Evolutionary conservation across 192 early-diverging fungal species (phyloP), one percentile per base, ranked within the genome.

Genomic region (Dissophora globulifera): DNA sequence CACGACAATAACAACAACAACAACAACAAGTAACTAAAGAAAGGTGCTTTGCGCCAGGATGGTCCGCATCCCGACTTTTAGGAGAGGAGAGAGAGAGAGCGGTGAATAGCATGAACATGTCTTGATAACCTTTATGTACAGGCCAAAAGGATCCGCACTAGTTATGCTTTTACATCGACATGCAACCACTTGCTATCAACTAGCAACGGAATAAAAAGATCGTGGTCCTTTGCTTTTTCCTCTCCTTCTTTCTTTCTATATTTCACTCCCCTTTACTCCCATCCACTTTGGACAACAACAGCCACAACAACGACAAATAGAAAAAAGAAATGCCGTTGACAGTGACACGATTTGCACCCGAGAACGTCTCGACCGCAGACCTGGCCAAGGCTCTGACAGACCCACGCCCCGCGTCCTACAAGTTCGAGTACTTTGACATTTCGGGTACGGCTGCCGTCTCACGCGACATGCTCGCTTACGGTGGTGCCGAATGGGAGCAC

Each of bases 321-420:
- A 23, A 13, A 43, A 43, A 3, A 60, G 49, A 26, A 13, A 71
- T 71, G 69, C 43, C 43, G 15, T 29, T 57, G 33, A 71, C 69
- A 0, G 33, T 62, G 1, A 45, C 54, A 41, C 27, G 47, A 29
- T 63, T 71, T 19, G 43, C 52, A 56, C 60, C 69, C 8, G 59
- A 66, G 63, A 22, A 38, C 76, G 20, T 79, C 83, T 67, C 81
- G 51, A 62, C 61, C 0, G 40, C 54, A 25, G 70, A 65, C 19
- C 22, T 64, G 12, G 33, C 55, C 53, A 74, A 65, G 32, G 54
- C 42, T 1, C 22, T 74, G 1, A n/a, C 59, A 35, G 58, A 61
- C 32, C 23, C 22, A 3, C 25, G 11, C 7, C 53, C 60, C 12
- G 40, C 31, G 3, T 51, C 62, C 38, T 74, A 65, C 19, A 58